Evolutionary conservation across 1,284 basidiomycete genomes (phyloP).

Genomic region (Hypsizygus ulmarius): DNA sequence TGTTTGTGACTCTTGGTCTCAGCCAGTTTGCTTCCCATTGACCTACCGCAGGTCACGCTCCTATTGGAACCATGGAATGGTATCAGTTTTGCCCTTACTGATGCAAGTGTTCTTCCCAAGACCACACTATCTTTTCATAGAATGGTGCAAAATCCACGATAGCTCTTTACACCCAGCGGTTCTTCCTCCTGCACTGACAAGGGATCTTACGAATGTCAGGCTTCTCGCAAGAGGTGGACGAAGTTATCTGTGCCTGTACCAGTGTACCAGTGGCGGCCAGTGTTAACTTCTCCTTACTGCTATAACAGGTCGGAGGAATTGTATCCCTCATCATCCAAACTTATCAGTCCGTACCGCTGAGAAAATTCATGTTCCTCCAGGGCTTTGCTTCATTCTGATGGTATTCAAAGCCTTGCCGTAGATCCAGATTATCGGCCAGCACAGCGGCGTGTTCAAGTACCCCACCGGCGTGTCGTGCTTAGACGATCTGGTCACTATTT

Average conservation of each 20-base stretch:
- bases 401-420: conserved; percentile 26
- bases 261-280: too few relatives aligned
- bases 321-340: conserved; percentile 42
- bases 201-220: conserved; percentile 41
- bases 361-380: conserved; percentile 41
- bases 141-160: conserved; percentile 28
- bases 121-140: conserved; percentile 34
- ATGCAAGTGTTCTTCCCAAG: conserved; percentile 36
- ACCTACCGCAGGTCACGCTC: conserved; percentile 7
- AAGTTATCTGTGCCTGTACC: too few relatives aligned
- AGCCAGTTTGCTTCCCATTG: too few relatives aligned
- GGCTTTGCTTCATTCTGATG: conserved; percentile 30
- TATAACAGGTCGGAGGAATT: conserved; percentile 42
- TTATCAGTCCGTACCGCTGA: conserved; percentile 41
- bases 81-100: conserved; percentile 45
- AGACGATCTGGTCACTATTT: conserved; percentile 36
- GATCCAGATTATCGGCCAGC: conserved; percentile 39
- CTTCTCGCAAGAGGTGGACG: conserved; percentile 48
- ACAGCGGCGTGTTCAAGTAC: conserved; percentile 51
- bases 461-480: conserved; percentile 45
- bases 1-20: neutral
- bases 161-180: conserved; percentile 27
- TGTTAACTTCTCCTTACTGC: neutral
- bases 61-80: conserved; percentile 40
- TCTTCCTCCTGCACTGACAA: conserved; percentile 35